Evolutionary conservation across 148 eudicot species (phyloP).

Genomic region (Nyssa sinensis): DNA sequence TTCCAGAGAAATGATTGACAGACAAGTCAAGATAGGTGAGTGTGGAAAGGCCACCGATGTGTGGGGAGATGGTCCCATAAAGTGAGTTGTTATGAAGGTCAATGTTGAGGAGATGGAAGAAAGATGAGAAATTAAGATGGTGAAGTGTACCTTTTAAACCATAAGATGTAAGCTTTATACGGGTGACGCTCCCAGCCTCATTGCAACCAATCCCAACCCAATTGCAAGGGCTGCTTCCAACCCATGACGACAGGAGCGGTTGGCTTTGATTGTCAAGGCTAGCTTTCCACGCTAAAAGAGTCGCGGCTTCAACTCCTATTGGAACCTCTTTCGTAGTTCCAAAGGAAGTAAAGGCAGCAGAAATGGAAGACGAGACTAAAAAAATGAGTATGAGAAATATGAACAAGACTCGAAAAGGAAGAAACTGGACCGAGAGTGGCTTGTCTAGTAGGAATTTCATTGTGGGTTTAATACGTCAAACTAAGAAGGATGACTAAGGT

Average conservation of each 20-base stretch:
- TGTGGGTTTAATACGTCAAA: too few species aligned
- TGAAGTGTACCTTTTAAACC: slow-evolving; percentile 19
- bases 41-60: neutral
- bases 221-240: slow-evolving; percentile 1
- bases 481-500: too few species aligned
- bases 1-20: neutral
- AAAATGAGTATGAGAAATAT: neutral
- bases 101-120: slow-evolving; percentile 5
- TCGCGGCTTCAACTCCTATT: neutral
- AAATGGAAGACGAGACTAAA: neutral
- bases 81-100: neutral
- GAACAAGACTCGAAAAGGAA: neutral
- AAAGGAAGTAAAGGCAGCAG: neutral
- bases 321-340: neutral
- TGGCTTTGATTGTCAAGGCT: slow-evolving; percentile 13
- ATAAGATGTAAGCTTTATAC: neutral
- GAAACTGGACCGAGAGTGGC: too few species aligned
- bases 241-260: slow-evolving; percentile 9
- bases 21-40: neutral
- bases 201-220: slow-evolving; percentile 25
- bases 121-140: slow-evolving; percentile 5
- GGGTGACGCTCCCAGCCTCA: neutral
- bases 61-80: neutral
- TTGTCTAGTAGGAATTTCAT: neutral
- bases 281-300: slow-evolving; percentile 22